Base-by-base conservation (phyloP, 768 basidiomycete species). In the Tylopilus sp. region DNA sequence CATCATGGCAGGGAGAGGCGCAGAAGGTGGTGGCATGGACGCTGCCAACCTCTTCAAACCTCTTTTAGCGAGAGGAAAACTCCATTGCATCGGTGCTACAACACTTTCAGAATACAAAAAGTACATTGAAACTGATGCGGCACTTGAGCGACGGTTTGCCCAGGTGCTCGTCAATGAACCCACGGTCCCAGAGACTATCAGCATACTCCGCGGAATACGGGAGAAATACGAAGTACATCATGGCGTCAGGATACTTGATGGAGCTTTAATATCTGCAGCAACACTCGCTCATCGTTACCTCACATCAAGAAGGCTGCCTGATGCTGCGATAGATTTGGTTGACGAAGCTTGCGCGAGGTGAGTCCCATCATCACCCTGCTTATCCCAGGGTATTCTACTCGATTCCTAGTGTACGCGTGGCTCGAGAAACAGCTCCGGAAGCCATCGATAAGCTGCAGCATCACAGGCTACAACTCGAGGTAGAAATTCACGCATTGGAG, bases 121-220 rank as follows among this genome's bases (percentile, higher is more conserved):
- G 68, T 89, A 92, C 69, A 93, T 97, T 65, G 93, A 97, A 72
- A 90, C 87, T 43, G 94, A 96, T 62, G 85, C 89, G 29, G 93
- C 93, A 7, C 77, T 96, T 48, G 93, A 95, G 64, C 83, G 94
- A 57, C 81, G 94, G 59, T 95, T 96, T 69, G 92, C 94, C 3
- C 93, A 97, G 68, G 93, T 98, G 37, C 65, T 95, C 25, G 84
- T 98, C 54, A 93, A 93, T 60, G 96, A 98, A 66, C 96, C 96
- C 0, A 74, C 76, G 12, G 95, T 98, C 1, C 71, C 87, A 6
- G 93, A 96, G 59, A 89, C 96, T 0, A 93, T 98, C 73, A 88
- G 81, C 59, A 98, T 98, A 56, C 79, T 98, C 33, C 86, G 96
- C 58, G 96, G 96, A 52, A 92, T 98, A 67, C 79, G 89, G 38